Evolutionary conservation across 1,284 basidiomycete genomes (phyloP), one percentile per base, ranked within the genome.

Genomic region (Wallemia mellicola): DNA sequence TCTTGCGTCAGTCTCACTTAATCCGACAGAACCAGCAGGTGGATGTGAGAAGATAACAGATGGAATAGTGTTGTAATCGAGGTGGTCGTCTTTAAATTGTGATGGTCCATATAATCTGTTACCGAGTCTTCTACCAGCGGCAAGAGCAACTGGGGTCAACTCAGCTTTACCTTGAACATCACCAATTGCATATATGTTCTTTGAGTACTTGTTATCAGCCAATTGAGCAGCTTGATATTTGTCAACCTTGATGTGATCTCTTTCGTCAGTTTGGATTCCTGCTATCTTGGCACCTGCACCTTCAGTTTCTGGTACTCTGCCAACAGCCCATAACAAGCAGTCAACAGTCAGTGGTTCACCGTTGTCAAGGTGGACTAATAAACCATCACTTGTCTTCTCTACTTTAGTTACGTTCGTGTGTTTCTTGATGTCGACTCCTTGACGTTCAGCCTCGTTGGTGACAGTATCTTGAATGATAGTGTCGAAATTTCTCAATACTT

Each of bases 121-220:
- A 58, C 81, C 77, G 38, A 96, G 73, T 62, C 87, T 75, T 61
- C 92, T 75, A 25, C 89, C 92, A 2, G 94, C 94, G 58, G 92
- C 92, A 62, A 99, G 94, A 24, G 92, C 94, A 3, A 99, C 94
- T n/a, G 94, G 92, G 0, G 92, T 99, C 62, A 99, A 75, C 27
- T 91, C 73, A 25, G 80, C 86, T 71, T 92, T 91, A 62, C 92
- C 92, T 63, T 79, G 79, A 17, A 91, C 86, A 68, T 99, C 92
- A 9, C 92, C 94, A 62, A 98, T 81, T 2, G 88, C 79, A 59
- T 77, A 82, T 64, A 98, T 75, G 60, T 78, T 76, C 22, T 76
- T 72, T 19, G 89, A 77, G 62, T 72, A 79, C 58, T 86, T 79
- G 67, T 81, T 79, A 3, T 48, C 38, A 48, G 5, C 38, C 5